Evolutionary conservation across 768 basidiomycete species (phyloP).

Genomic region (Tricholoma saponaceum): DNA sequence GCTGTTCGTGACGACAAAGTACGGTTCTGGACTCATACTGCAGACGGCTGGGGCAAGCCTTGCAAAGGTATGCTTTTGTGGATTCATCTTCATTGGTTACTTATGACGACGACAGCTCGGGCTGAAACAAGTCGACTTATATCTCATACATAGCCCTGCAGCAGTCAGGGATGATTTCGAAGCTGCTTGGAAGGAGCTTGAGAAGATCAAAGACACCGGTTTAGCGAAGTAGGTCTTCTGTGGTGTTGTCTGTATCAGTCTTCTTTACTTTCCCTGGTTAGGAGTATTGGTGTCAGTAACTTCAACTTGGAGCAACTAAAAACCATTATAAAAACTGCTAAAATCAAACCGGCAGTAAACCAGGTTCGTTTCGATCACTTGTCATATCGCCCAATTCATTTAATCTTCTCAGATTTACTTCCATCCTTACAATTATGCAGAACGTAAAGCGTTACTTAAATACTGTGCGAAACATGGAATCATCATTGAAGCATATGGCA

Average conservation of each 20-base stretch:
- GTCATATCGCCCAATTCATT: neutral
- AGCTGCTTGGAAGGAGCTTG: constrained; percentile 51
- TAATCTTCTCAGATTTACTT: constrained; percentile 36
- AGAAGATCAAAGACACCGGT: constrained; percentile 44
- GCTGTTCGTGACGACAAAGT: constrained; percentile 57
- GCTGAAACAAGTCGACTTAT: constrained; percentile 59
- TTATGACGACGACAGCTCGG: constrained; percentile 46
- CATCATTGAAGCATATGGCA: constrained; percentile 53
- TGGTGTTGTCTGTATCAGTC: neutral
- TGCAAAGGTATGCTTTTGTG: constrained; percentile 34
- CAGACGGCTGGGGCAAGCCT: constrained; percentile 45
- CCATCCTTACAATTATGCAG: constrained; percentile 55
- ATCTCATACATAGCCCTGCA: constrained; percentile 58
- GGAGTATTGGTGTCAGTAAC: constrained; percentile 58
- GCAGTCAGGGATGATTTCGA: constrained; percentile 29
- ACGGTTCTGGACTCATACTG: constrained; percentile 33
- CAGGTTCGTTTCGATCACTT: constrained; percentile 41
- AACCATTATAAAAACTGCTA: constrained; percentile 43
- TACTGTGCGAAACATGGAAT: constrained; percentile 47
- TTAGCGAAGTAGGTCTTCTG: constrained; percentile 31
- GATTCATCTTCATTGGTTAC: neutral
- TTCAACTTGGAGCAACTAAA: constrained; percentile 52
- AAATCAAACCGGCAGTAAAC: constrained; percentile 63
- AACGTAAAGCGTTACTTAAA: constrained; percentile 43
- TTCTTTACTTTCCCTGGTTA: neutral